Base-by-base conservation (phyloP, 1,284 basidiomycete genomes). In the Afroboletus lepidellus region DNA sequence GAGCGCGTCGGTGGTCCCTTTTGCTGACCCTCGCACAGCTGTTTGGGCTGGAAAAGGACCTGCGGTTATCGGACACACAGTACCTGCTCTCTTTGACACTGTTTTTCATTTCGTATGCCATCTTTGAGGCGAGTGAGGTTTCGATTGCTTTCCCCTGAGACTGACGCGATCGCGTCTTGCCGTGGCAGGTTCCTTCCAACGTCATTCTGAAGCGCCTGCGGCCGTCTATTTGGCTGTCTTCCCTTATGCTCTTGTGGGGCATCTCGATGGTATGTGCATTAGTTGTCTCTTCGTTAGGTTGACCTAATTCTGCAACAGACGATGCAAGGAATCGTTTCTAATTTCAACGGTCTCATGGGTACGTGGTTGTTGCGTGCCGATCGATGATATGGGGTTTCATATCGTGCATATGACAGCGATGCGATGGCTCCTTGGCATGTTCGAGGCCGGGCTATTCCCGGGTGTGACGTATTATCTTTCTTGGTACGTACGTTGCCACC, bases 391-490 rank as follows among this genome's bases (percentile, higher is more conserved):
- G 8, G 7, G 12, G 16, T 11, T 23, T 50, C 21, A 59, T 18
- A 15, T 38, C 33, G 41, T 46, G 27, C 24, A n/a, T 44, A 38
- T 46, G 24, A n/a, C 38, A 85, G 84, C 73, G 16, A 79, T 83
- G 77, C 74, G 84, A 43, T 84, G 80, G 78, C 72, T 86, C 68
- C 72, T 87, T 46, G 85, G 86, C 21, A 72, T 77, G 57, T 84
- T 85, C 56, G 86, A 89, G 68, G 85, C 84, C n/a, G 86, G 86
- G 9, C 68, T 88, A 29, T 70, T 56, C 23, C 79, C 79, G 13
- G 84, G 84, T 54, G 83, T 87, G 18, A 83, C 79, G 55, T 87
- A 81, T 60, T 86, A 87, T 65, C 74, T 85, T 21, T 85, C 82
- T 48, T 85, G 84, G 84, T 85, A 55, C 34, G 75, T 63, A 32